Percentiles rank a stretch among this genome's conserved stretches.
Conservation (phyloP, 2,329 filamentous ascomycete species). For the Scopulariopsis brevicaulis region DNA sequence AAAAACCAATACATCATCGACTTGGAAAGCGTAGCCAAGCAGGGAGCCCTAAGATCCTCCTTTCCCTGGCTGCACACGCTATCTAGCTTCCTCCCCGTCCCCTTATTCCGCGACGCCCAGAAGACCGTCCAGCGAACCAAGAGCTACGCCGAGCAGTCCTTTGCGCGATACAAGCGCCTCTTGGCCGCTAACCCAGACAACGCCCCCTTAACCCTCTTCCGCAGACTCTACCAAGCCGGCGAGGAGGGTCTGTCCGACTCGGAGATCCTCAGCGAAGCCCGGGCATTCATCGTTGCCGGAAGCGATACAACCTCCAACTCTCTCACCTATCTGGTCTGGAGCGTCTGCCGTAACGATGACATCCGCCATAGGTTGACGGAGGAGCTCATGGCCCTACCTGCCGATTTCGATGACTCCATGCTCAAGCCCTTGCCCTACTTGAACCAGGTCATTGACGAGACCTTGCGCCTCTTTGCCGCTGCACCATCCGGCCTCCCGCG, state of each 20-base stretch:
- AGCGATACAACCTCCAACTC: slow-evolving; percentile 39
- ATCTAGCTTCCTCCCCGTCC: slow-evolving; percentile 12
- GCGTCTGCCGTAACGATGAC: slow-evolving; percentile 17
- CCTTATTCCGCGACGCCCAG: slow-evolving; percentile 10
- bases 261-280: slow-evolving; percentile 15
- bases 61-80: slow-evolving; percentile 17
- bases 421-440: slow-evolving; percentile 26
- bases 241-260: neutral
- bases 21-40: slow-evolving; percentile 16
- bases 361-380: slow-evolving; percentile 9
- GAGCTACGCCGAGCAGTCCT: slow-evolving; percentile 7
- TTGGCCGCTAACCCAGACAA: neutral
- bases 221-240: neutral
- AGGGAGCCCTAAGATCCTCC: slow-evolving; percentile 12
- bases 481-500: slow-evolving; percentile 27
- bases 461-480: slow-evolving; percentile 28
- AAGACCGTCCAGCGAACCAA: slow-evolving; percentile 8
- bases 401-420: slow-evolving; percentile 12
- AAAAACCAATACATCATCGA: slow-evolving; percentile 28
- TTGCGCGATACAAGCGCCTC: neutral
- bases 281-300: slow-evolving; percentile 34
- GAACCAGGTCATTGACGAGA: slow-evolving; percentile 30
- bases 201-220: neutral
- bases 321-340: slow-evolving; percentile 34
- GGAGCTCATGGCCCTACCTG: slow-evolving; percentile 21